Evolutionary conservation across 2,329 filamentous ascomycete species (phyloP).

Genomic region (Sporothrix euskadiensis): DNA sequence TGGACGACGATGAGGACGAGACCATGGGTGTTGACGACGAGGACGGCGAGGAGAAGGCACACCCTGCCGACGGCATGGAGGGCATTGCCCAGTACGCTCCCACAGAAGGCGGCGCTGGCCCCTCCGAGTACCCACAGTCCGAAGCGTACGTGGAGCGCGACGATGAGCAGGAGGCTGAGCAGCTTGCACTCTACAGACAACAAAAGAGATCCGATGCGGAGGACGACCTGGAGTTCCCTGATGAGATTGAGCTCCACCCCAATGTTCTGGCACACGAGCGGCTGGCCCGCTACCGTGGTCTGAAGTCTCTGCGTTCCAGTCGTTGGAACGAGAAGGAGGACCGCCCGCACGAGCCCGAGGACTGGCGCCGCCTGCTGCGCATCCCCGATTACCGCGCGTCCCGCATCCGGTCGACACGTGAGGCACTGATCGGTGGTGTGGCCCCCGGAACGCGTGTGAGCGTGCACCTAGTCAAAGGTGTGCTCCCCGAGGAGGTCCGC

Average conservation of each 20-base stretch:
- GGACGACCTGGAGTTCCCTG: conserved; percentile 93
- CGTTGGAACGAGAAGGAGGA: conserved; percentile 90
- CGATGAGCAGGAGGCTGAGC: conserved; percentile 74
- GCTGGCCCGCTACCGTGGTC: conserved; percentile 79
- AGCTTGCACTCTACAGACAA: conserved; percentile 78
- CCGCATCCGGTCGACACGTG: conserved; percentile 72
- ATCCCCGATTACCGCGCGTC: conserved; percentile 88
- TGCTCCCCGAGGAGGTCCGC: conserved; percentile 43
- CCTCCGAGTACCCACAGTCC: conserved; percentile 89
- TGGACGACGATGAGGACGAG: conserved; percentile 64
- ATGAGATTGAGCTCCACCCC: conserved; percentile 93
- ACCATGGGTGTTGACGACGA: conserved; percentile 38
- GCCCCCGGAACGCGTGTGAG: conserved; percentile 79
- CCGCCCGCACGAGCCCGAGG: conserved; percentile 79
- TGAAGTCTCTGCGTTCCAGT: conserved; percentile 88
- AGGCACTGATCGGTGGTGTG: conserved; percentile 87
- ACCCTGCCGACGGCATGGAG: conserved; percentile 70
- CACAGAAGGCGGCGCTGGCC: conserved; percentile 66
- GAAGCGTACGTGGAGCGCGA: conserved; percentile 87
- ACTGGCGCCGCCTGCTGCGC: conserved; percentile 83
- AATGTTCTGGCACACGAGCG: conserved; percentile 83
- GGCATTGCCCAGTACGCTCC: conserved; percentile 65
- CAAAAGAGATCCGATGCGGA: conserved; percentile 80
- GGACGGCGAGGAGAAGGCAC: conserved; percentile 63
- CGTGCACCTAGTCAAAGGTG: conserved; percentile 59